These are phyloP conservation scores for Yamadazyma dendronema DNA, from an alignment of 1,139 yeast species.

Conservation along the genomic window DNA sequence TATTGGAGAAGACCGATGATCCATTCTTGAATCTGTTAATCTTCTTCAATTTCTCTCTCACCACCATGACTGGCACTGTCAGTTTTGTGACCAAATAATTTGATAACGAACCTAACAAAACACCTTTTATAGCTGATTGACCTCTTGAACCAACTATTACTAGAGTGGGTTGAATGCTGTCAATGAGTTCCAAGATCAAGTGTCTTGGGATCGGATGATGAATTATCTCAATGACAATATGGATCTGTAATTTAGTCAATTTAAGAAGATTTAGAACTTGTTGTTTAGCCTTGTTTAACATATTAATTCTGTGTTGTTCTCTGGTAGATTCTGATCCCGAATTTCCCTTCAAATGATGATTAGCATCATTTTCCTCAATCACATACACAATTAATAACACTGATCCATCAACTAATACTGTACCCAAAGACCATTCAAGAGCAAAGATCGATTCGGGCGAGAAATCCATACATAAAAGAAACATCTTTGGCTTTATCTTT, in stretches of 20 bases:
- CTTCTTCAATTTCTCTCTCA: conserved; percentile 77
- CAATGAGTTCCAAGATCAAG: conserved; percentile 76
- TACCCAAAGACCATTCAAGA: conserved; percentile 86
- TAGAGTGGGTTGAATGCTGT: conserved; percentile 76
- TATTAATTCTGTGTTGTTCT: conserved; percentile 52
- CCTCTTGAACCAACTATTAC: conserved; percentile 85
- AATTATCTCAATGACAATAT: conserved; percentile 70
- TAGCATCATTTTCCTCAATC: conserved; percentile 62
- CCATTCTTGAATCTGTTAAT: conserved; percentile 58
- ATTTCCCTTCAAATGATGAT: conserved; percentile 44
- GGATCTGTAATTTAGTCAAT: conserved; percentile 73
- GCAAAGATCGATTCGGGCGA: conserved; percentile 87
- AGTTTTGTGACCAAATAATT: conserved; percentile 76
- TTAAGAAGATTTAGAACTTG: conserved; percentile 58
- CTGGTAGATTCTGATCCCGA: conserved; percentile 40
- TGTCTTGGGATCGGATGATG: conserved; percentile 90
- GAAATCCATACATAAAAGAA: conserved; percentile 75
- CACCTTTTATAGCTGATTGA: conserved; percentile 72
- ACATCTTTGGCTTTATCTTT: conserved; percentile 61
- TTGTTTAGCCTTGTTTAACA: conserved; percentile 62
- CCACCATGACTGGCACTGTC: conserved; percentile 88
- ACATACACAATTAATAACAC: conserved; percentile 79
- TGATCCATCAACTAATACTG: conserved; percentile 81
- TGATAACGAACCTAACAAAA: conserved; percentile 69
- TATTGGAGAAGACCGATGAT: conserved; percentile 46